Evolutionary conservation across 1,284 basidiomycete genomes (phyloP), one percentile per base, ranked within the genome.

Genomic region (Ceratobasidium sp.): DNA sequence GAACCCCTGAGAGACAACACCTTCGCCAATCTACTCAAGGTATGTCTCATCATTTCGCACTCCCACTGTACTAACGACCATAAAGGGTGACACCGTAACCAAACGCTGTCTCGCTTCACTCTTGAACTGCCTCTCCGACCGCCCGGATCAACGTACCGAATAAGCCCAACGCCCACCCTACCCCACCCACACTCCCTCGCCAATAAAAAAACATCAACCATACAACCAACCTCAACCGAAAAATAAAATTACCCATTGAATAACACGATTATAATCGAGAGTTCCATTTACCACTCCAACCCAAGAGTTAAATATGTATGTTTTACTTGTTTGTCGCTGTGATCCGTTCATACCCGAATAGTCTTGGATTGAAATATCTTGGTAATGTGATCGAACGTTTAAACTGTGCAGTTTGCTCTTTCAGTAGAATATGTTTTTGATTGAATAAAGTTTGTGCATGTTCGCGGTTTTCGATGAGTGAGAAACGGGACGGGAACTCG

Each of bases 101-200:
- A 97, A 97, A 87, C 91, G 96, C 82, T 99, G 97, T 86, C 89
- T 99, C 79, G 96, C 96, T 44, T 99, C 96, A 38, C 89, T 99
- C 57, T 90, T 99, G 80, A 93, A 95, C 85, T 99, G 99, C 85
- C 90, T 99, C 66, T 86, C 86, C 77, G 87, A 88, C 79, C 84
- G 86, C 52, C 83, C 83, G 61, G 86, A 87, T 73, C 82, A 80
- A 75, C 73, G 69, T 5, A 57, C 62, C 62, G 73, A 75, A 75
- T 80, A 75, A 66, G 28, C 38, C 20, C 20, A n/a, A 52, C 17
- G 12, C 46, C 20, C 20, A n/a, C 50, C 17, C 44, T 13, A n/a
- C 40, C 44, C 6, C 38, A 42, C 33, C n/a, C 17, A 64, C 44
- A 23, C n/a, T 46, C 17, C 12, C 26, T 7, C 42, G 33, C 33